A percentile compares a stretch with the other conserved stretches of the same genome.
Evolutionary conservation across 805 yeast genomes (phyloP).

Genomic region (Wickerhamia fluorescens): DNA sequence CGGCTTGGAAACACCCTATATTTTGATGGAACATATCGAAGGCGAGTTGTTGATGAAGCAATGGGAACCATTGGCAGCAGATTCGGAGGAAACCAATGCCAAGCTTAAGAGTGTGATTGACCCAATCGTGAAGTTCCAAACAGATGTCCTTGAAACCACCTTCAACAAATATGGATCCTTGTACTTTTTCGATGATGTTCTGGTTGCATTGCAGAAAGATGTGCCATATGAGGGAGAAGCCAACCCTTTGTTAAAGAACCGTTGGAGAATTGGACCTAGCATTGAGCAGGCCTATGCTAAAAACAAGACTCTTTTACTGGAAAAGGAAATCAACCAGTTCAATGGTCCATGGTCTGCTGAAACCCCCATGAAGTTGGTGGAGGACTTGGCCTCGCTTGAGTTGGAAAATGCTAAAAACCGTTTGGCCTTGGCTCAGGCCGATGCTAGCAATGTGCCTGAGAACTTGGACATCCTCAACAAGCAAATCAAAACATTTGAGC

Average conservation of each 20-base stretch:
- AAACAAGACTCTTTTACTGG: constrained; percentile 48
- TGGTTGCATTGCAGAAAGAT: constrained; percentile 32
- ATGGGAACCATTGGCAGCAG: constrained; percentile 80
- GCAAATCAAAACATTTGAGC: constrained; percentile 55
- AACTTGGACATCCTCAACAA: constrained; percentile 36
- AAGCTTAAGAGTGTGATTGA: constrained; percentile 55
- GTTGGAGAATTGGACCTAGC: constrained; percentile 92
- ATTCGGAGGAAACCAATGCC: constrained; percentile 43
- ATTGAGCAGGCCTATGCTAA: constrained; percentile 75
- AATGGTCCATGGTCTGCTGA: constrained; percentile 74
- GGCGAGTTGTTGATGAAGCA: constrained; percentile 81
- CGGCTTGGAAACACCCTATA: constrained; percentile 64
- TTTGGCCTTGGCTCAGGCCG: constrained; percentile 48
- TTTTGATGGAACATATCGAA: constrained; percentile 69
- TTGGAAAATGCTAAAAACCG: constrained; percentile 52
- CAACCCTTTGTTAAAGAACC: constrained; percentile 42
- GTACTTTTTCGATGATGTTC: constrained; percentile 69
- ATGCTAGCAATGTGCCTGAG: constrained; percentile 40
- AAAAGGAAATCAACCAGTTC: constrained; percentile 39
- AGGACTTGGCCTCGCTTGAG: constrained; percentile 60
- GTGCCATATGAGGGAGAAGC: constrained; percentile 59
- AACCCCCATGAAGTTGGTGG: constrained; percentile 55
- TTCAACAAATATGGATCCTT: constrained; percentile 78
- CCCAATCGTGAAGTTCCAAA: constrained; percentile 66
- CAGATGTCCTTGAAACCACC: constrained; percentile 43